Evolutionary conservation across 202 grass and related monocot species (phyloP).

Genomic region (Zoysia matrella): DNA sequence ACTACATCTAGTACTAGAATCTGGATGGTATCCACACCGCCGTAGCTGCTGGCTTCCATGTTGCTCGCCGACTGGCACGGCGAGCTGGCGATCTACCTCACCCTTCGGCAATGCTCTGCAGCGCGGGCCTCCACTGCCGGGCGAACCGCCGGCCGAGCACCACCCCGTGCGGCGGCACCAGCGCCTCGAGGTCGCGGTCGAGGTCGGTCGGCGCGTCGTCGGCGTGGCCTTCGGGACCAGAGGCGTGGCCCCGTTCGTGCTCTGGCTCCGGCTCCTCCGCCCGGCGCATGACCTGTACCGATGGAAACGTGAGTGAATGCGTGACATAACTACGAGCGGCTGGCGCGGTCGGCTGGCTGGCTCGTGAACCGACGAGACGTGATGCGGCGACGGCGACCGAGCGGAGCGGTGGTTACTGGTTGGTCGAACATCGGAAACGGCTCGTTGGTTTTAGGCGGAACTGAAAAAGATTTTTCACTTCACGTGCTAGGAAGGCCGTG

Average conservation of each 20-base stretch:
- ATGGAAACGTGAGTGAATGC: conserved; percentile 5
- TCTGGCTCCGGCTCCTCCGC: not conserved
- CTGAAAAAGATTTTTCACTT: not conserved
- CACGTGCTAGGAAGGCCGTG: not conserved
- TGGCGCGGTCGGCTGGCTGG: no score
- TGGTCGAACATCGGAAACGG: not conserved
- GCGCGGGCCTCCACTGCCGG: conserved; percentile 60
- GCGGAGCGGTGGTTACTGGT: not conserved
- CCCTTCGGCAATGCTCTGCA: conserved; percentile 76
- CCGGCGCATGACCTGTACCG: conserved; percentile 44
- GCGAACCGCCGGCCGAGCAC: conserved; percentile 30
- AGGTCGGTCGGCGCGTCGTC: conserved; percentile 24
- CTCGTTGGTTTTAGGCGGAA: not conserved
- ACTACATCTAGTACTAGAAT: no score
- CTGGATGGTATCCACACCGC: not conserved
- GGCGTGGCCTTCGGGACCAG: not conserved
- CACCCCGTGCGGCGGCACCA: conserved; percentile 35
- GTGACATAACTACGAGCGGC: no score
- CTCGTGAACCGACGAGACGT: no score
- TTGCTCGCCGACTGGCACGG: no score
- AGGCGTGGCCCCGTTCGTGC: not conserved
- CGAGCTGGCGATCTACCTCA: not conserved
- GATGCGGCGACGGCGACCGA: no score
- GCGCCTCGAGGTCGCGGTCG: conserved; percentile 35
- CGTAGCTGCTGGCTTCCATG: no score